A percentile compares a stretch with the other conserved stretches of the same genome.
These are phyloP conservation scores for Colletotrichum siamense DNA, from an alignment of 2,329 filamentous ascomycete genomes.

Conservation along the genomic window DNA sequence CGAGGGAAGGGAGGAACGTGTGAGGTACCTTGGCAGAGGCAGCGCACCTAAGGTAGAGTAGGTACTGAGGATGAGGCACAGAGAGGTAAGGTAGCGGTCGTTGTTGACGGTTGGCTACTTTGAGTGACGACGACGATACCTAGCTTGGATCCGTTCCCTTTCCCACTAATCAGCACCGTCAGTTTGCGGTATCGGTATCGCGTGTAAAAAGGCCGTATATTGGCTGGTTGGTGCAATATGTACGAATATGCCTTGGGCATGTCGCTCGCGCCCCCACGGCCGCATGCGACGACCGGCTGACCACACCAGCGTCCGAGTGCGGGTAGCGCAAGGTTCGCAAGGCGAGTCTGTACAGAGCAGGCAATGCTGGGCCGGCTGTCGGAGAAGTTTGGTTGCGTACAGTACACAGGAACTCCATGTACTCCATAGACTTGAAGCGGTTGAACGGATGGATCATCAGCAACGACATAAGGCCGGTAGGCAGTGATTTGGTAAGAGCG, in stretches of 20 bases:
- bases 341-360: neutral
- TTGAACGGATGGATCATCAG: neutral
- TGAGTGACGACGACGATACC: neutral
- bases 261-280: conserved; percentile 10
- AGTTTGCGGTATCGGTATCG: neutral
- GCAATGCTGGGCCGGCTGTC: neutral
- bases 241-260: neutral
- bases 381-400: neutral
- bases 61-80: neutral
- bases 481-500: neutral
- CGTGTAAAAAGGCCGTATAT: neutral
- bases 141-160: conserved; percentile 3
- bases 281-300: conserved; percentile 16
- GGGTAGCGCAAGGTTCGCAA: neutral
- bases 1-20: neutral
- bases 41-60: neutral
- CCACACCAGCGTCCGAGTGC: conserved; percentile 12
- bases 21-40: neutral
- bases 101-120: neutral
- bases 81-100: neutral
- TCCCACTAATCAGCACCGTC: neutral
- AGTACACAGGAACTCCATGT: neutral
- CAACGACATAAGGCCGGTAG: neutral
- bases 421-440: neutral
- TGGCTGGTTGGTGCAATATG: neutral